Conservation (phyloP, 2,329 filamentous ascomycete species). For the Aureobasidium namibiae region DNA sequence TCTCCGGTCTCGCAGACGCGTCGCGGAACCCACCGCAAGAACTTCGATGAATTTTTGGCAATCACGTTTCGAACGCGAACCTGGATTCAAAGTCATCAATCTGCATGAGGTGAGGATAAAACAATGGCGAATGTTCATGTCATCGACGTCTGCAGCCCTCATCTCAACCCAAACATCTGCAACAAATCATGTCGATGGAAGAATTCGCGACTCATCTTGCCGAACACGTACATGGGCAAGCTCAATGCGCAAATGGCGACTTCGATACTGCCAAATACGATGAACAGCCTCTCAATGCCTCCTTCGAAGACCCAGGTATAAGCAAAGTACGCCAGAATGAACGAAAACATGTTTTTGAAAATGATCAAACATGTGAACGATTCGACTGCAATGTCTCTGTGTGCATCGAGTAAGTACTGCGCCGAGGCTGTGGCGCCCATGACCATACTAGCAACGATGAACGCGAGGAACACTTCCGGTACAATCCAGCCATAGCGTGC, state of each 20-base stretch:
- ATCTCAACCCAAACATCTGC: constrained; percentile 35
- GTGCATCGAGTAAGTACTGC: constrained; percentile 86
- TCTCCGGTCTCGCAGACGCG: no score
- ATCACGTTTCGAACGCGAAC: not conserved
- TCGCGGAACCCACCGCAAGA: no score
- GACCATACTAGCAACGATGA: constrained; percentile 85
- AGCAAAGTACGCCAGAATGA: constrained; percentile 72
- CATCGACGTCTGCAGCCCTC: not conserved
- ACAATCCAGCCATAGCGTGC: constrained; percentile 59
- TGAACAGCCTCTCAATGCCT: constrained; percentile 59
- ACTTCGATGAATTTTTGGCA: not conserved
- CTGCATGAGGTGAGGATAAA: no score
- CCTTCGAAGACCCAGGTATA: constrained; percentile 68
- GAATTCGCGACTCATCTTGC: constrained; percentile 68
- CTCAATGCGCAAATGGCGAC: constrained; percentile 66
- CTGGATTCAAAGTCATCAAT: no score
- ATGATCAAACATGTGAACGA: constrained; percentile 83
- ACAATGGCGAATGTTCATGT: not conserved
- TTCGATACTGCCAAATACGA: constrained; percentile 67
- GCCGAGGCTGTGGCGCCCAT: constrained; percentile 79
- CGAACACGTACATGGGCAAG: constrained; percentile 69
- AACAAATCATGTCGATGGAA: constrained; percentile 69
- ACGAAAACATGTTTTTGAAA: constrained; percentile 93
- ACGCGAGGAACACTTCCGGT: constrained; percentile 72
- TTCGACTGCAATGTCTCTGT: constrained; percentile 78